These are phyloP conservation scores for Protomyces lactucae-debilis DNA, from an alignment of 1,139 yeast genomes.

Conservation along the genomic window DNA sequence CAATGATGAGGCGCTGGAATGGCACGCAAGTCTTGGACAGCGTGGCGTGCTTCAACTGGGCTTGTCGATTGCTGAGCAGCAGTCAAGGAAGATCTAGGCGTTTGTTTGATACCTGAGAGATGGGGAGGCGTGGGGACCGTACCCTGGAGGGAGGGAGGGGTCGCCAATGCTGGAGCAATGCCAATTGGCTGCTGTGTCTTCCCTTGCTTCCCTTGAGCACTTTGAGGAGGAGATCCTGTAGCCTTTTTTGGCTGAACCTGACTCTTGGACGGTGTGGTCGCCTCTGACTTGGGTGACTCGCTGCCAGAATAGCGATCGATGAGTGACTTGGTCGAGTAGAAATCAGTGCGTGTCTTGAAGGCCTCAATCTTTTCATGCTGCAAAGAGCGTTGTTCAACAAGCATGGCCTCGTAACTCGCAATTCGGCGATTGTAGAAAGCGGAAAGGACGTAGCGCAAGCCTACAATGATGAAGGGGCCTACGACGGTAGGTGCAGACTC, in stretches of 20 bases:
- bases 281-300: not conserved
- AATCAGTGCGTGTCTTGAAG: slow-evolving; percentile 74
- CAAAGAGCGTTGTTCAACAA: slow-evolving; percentile 46
- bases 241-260: not conserved
- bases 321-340: slow-evolving; percentile 66
- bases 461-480: slow-evolving; percentile 4
- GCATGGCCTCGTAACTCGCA: slow-evolving; percentile 20
- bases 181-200: not conserved
- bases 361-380: slow-evolving; percentile 65
- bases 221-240: not conserved
- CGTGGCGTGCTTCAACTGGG: slow-evolving; percentile 5
- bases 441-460: not conserved
- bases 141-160: slow-evolving; percentile 3
- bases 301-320: slow-evolving; percentile 48
- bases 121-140: slow-evolving; percentile 15
- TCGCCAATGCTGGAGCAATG: not conserved
- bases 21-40: not conserved
- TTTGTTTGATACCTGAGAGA: slow-evolving; percentile 8
- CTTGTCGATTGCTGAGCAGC: not conserved
- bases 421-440: slow-evolving; percentile 15
- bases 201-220: not conserved
- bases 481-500: slow-evolving; percentile 12
- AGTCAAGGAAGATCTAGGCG: not conserved
- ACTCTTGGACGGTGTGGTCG: not conserved
- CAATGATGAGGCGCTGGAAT: slow-evolving; percentile 34